Base-by-base conservation (phyloP, 192 early-diverging fungal genomes). In the Gaertneriomyces sp. region DNA sequence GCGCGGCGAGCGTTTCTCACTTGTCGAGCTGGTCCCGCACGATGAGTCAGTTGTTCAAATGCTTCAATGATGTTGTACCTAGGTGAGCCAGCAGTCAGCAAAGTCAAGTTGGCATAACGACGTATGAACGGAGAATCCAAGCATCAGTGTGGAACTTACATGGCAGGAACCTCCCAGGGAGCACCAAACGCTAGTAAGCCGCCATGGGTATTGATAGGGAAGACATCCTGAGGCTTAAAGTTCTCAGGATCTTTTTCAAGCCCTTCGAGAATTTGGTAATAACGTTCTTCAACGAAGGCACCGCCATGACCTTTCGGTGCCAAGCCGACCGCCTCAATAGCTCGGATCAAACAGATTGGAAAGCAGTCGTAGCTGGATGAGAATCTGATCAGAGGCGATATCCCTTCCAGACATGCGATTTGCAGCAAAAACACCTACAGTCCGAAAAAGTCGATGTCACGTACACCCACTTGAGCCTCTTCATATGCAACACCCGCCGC, bases 81-180 rank as follows among this genome's bases (percentile, higher is more conserved):
- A 55, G 14, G 38, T 33, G 25, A 33, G 25, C 25, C 25, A 33
- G 25, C 14, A 1, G 11, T 19, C 20, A 11, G 54, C 16, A 19
- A 19, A 56, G 11, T 56, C 54, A 56, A 0, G 54, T 19, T 19
- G 16, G 25, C 10, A 56, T 20, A 56, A 56, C n/a, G 10, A 56
- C 25, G 25, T 33, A 33, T 1, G 1, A 33, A 33, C 1, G 12
- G 58, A 60, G 12, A 45, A 43, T 33, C 25, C 11, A 12, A 56
- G 54, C 16, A 56, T 11, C 25, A 33, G 2, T 33, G 25, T 33
- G 25, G 25, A 4, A 61, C 59, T n/a, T 61, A 70, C 76, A 78
- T 79, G 11, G 77, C 77, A 6, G 77, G 77, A 7, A 79, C 77
- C 50, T 79, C 77, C 77, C 77, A 79, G 12, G 77, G 77, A 1